Evolutionary conservation across 139 green algal species (phyloP), one percentile per base, ranked within the genome.

Genomic region (Chlorella sp.): DNA sequence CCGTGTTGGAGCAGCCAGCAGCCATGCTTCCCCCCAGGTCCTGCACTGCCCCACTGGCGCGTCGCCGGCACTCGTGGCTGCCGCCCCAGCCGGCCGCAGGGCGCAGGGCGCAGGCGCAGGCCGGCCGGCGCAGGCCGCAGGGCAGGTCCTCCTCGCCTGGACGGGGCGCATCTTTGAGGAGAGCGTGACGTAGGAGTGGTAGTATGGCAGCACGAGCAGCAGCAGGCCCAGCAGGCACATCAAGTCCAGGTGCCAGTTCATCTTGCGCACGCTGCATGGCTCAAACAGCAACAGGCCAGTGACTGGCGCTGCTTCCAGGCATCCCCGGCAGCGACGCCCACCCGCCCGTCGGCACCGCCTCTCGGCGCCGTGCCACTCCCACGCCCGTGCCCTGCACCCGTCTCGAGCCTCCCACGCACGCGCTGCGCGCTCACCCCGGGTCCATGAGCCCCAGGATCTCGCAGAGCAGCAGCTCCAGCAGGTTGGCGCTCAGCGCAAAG

Each of bases 401-500:
- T n/a, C n/a, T n/a, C n/a, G n/a, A n/a, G n/a, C n/a, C n/a, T n/a
- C n/a, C n/a, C n/a, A 21, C 23, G 15, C 3, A 9, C 29, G 5
- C 25, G 5, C 33, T 38, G 53, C 12, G 1, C 25, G 23, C 74
- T 53, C 40, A 85, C 79, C 74, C 74, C 6, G 73, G 60, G 35
- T 79, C 66, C 62, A 98, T 85, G 9, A 94, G 58, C 60, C 82
- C 86, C 19, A 95, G 77, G 5, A 98, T 92, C 68, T 98, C 95
- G 73, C 92, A 96, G 2, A 98, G 75, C 3, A 98, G 85, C 35
- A 98, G 81, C 67, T 94, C 75, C 60, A 98, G 77, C 43, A 98
- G 83, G 77, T 97, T 95, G 73, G 87, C 90, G n/a, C 90, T 98
- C 0, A 97, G 73, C 0, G 92, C 90, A 77, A 98, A 98, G 1